Base-by-base conservation (phyloP, 2,329 filamentous ascomycete genomes). In the Aspergillus clavatus region DNA sequence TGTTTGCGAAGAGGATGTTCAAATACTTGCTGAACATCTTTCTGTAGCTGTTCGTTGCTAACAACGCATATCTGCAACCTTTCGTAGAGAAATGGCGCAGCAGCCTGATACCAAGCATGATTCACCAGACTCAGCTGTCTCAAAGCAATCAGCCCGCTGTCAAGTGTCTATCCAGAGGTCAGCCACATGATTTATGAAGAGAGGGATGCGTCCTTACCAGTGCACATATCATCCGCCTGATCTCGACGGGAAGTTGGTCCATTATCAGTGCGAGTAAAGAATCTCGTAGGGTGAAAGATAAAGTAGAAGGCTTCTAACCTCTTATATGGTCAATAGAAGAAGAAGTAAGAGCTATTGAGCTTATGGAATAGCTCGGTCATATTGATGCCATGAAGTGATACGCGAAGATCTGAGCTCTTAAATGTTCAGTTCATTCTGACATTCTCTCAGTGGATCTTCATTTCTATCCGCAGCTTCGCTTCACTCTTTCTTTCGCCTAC, bases 211-310 rank as follows among this genome's bases (percentile, higher is more conserved):
- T 21, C 36, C 21, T 31, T 44, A 31, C 26, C 21, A 12, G 22
- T 43, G 35, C 14, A 29, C 14, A 28, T 29, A 36, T 41, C 24
- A 44, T 40, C n/a, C 14, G 31, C 31, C 19, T 35, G 31, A 35
- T 21, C 31, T 35, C 31, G 4, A 35, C 11, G 4, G 31, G 31
- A 11, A 35, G 31, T 3, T 16, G 1, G 10, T 35, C 31, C 31
- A 44, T 33, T 7, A 8, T 24, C 5, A 24, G 23, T 24, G 23
- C 8, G 23, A n/a, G 23, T 24, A 5, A 8, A 24, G 23, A 24
- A 8, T 5, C 5, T 24, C 8, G 23, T 24, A 8, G 23, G 8
- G 23, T 24, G 23, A 5, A 24, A 8, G 23, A 24, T 5, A 8
- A 8, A 24, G 4, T 4, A 24, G 23, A 5, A 8, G 5, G 23